Evolutionary conservation across 2,329 filamentous ascomycete species (phyloP).

Genomic region (Fusarium tricinctum): DNA sequence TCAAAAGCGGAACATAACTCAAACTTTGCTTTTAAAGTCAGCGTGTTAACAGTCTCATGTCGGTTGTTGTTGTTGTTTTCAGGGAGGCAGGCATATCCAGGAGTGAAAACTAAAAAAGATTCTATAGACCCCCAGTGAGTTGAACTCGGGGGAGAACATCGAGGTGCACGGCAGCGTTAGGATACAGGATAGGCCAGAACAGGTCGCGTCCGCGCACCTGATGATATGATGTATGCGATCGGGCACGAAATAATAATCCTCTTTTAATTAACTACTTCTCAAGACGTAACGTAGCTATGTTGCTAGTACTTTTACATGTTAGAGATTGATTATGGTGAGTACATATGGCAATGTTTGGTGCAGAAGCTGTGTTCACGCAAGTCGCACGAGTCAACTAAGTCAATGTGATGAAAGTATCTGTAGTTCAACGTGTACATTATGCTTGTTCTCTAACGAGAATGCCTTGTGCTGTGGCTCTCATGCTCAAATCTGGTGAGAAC

Average conservation of each 20-base stretch:
- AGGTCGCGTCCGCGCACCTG: conserved; percentile 13
- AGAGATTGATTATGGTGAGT: too few species aligned
- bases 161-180: conserved; percentile 2
- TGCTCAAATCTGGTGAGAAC: too few species aligned
- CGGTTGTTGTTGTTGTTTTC: conserved; percentile 12
- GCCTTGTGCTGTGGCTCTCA: too few species aligned
- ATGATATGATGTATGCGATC: conserved; percentile 23
- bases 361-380: neutral
- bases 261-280: conserved; percentile 15
- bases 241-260: conserved; percentile 15
- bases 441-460: too few species aligned
- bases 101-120: neutral
- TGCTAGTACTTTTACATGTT: too few species aligned
- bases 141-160: conserved; percentile 5
- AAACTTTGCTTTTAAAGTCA: conserved; percentile 12
- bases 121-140: conserved; percentile 20
- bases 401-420: too few species aligned
- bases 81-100: neutral
- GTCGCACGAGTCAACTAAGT: too few species aligned
- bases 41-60: conserved; percentile 13
- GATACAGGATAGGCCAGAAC: conserved; percentile 1
- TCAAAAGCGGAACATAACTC: neutral
- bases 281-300: too few species aligned
- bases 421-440: too few species aligned
- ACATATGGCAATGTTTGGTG: neutral